Conservation (phyloP, 331 rosid genomes). For the Quercus tomentella region DNA sequence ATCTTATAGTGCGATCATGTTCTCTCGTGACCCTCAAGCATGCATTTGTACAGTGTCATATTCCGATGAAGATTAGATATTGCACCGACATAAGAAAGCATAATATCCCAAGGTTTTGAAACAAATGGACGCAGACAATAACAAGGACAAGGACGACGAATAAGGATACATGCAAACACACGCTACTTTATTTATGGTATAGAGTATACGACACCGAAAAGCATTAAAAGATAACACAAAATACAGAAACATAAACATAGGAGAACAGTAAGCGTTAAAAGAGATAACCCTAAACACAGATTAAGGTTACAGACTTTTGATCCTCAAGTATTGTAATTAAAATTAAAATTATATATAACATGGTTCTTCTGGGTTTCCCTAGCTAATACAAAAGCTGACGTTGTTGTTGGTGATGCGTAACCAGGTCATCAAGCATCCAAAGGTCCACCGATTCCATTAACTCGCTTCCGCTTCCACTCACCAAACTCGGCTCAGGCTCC, state of each 20-base stretch:
- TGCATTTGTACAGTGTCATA: too few relatives aligned
- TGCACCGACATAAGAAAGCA: constrained; percentile 24
- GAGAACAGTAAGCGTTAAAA: too few relatives aligned
- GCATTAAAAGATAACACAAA: too few relatives aligned
- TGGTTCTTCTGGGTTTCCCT: background rate
- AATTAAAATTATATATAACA: too few relatives aligned
- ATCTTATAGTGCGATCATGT: too few relatives aligned
- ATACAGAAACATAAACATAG: background rate
- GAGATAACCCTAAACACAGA: background rate
- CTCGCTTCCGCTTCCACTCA: constrained; percentile 12
- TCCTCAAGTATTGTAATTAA: too few relatives aligned
- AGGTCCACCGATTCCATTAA: constrained; percentile 15
- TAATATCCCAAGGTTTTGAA: constrained; percentile 6
- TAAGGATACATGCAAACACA: background rate
- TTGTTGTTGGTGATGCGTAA: constrained; percentile 25
- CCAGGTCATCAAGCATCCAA: constrained; percentile 66
- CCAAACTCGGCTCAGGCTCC: constrained; percentile 22
- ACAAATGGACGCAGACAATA: background rate
- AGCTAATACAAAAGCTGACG: constrained; percentile 23
- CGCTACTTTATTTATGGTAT: background rate
- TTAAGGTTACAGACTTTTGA: background rate
- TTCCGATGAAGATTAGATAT: constrained; percentile 8
- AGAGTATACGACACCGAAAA: background rate
- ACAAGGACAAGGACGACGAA: constrained; percentile 5
- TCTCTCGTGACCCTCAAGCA: too few relatives aligned